Base-by-base conservation (phyloP, 805 yeast genomes). In the Candida hungchunana region DNA sequence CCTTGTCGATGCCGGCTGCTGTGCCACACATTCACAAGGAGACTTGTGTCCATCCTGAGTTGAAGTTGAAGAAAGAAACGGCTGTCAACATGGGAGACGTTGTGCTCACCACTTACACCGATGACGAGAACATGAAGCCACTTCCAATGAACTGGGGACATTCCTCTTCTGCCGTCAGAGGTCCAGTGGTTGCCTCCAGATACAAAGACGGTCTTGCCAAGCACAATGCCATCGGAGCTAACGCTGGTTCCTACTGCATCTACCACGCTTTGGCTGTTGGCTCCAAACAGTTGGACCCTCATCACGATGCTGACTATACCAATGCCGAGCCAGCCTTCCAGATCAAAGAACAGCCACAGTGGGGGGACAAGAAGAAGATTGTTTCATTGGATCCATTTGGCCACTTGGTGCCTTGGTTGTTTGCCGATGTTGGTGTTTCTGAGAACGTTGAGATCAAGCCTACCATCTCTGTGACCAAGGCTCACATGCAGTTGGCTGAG, bases 371-470 rank as follows among this genome's bases (percentile, higher is more conserved):
- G 14, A 70, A 68, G 42, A 78, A 77, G 55, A 77, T 78, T 44
- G 82, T 76, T 17, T 67, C 83, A 2, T 58, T 78, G 68, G 85
- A 78, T 54, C 81, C 83, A 16, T 73, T 73, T 49, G 85, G 84
- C 18, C 85, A 78, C 47, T 56, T 77, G 42, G 75, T 81, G 9
- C 83, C 83, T 9, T 75, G 78, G 75, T 43, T 74, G 29, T 78
- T 63, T 51, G 59, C 58, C 29, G 74, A 71, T 15, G 42, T 65
- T 19, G 58, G 72, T 18, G 60, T 58, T 22, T 46, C 59, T 25
- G 72, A 72, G 50, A 64, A 69, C 36, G 73, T 78, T 36, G 79
- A 77, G 34, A 65, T 78, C 37, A 71, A 71, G 51, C 84, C 84
- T 39, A 73, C 83, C 5, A 77, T 78, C 49, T 77, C 83, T 7